A percentile compares a stretch with the other conserved stretches of the same genome.
These are phyloP conservation scores for Cornus florida DNA, from an alignment of 148 eudicot species.

Conservation along the genomic window DNA sequence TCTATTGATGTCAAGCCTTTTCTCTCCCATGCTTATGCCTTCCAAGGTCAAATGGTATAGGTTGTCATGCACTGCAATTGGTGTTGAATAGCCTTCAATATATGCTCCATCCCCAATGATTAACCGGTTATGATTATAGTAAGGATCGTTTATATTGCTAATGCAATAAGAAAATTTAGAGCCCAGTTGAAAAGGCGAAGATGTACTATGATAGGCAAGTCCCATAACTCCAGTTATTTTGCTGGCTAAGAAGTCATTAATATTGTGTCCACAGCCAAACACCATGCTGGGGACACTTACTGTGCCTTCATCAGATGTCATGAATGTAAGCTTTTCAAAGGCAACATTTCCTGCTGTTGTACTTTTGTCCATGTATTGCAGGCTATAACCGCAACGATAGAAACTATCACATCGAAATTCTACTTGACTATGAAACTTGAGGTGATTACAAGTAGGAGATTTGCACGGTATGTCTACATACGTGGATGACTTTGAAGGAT, in stretches of 20 bases:
- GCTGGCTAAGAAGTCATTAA: no score
- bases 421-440: no score
- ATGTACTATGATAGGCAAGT: background rate
- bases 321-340: no score
- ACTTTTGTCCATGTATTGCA: background rate
- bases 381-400: background rate
- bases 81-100: conserved; percentile 19
- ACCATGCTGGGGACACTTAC: background rate
- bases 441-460: no score
- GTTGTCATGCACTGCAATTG: background rate
- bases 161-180: conserved; percentile 1
- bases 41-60: conserved; percentile 13
- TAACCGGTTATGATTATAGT: conserved; percentile 9
- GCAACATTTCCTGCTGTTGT: no score
- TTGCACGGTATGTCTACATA: no score
- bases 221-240: conserved; percentile 7
- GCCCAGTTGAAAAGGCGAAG: background rate
- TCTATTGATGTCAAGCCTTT: background rate
- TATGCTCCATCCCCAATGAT: conserved; percentile 13
- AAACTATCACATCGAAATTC: no score
- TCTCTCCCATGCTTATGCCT: conserved; percentile 27
- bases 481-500: no score
- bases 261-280: conserved; percentile 15
- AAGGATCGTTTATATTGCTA: no score
- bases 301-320: no score